phyloP scores from a whole-genome alignment of 2,329 filamentous ascomycete genomes.

The Xylariaceae sp. region DNA sequence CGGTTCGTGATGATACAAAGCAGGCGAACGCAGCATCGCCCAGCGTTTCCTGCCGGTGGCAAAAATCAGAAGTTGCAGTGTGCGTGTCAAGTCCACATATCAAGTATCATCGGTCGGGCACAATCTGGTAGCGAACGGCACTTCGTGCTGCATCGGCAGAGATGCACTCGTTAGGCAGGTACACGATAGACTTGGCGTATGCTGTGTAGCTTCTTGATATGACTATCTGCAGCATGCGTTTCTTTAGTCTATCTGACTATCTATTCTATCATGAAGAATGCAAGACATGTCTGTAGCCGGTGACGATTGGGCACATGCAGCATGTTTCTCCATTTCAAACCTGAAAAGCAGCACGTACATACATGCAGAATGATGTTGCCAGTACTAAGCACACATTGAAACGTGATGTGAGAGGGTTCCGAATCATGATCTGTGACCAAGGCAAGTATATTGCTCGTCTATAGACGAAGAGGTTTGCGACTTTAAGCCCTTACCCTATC shows the following conservation, averaged over 20 bases:
- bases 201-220: slow-evolving; percentile 17
- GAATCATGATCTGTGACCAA: no score
- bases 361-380: no score
- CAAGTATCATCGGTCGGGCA: slow-evolving; percentile 12
- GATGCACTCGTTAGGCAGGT: slow-evolving; percentile 22
- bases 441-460: no score
- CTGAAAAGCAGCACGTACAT: no score
- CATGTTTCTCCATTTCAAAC: no score
- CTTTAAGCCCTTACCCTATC: no score
- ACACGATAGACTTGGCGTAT: slow-evolving; percentile 13
- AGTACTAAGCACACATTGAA: no score
- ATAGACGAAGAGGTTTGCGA: no score
- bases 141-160: slow-evolving; percentile 19
- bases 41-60: slow-evolving; percentile 4
- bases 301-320: no score
- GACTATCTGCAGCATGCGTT: slow-evolving; percentile 6
- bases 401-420: no score
- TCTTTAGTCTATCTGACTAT: slow-evolving; percentile 10
- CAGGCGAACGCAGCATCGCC: slow-evolving; percentile 2
- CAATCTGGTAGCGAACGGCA: slow-evolving; percentile 18
- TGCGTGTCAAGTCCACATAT: not conserved
- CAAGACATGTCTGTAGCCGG: no score
- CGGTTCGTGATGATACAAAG: not conserved
- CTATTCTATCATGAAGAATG: slow-evolving; percentile 1
- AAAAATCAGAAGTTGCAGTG: slow-evolving; percentile 5